A percentile compares a stretch with the other conserved stretches of the same genome.
These are phyloP conservation scores for Chaetomium fimeti DNA, from an alignment of 495 filamentous ascomycete species.

Conservation along the genomic window DNA sequence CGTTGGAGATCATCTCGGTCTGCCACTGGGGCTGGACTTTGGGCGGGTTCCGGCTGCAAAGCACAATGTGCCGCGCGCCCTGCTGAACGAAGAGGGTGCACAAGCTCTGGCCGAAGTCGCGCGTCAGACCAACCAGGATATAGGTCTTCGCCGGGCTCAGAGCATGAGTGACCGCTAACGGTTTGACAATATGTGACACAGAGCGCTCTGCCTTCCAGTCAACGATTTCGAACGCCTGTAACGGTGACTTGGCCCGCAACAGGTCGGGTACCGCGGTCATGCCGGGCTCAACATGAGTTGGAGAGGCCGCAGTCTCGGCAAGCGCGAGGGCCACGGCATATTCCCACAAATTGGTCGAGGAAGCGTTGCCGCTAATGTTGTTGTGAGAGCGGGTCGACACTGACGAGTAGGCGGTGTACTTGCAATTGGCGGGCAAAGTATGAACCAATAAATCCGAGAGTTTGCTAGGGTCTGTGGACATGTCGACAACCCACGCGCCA, in stretches of 20 bases:
- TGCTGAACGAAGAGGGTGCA: conserved; percentile 56
- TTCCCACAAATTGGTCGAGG: conserved; percentile 25
- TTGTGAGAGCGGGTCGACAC: conserved; percentile 9
- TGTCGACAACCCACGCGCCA: conserved; percentile 35
- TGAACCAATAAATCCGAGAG: conserved; percentile 32
- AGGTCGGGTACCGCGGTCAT: conserved; percentile 31
- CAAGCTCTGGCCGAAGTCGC: conserved; percentile 58
- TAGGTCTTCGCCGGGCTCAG: conserved; percentile 53
- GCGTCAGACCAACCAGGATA: conserved; percentile 56
- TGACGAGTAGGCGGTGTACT: conserved; percentile 23
- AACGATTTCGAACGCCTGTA: conserved; percentile 33
- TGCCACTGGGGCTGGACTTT: conserved; percentile 42
- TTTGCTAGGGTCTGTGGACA: conserved; percentile 26
- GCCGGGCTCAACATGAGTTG: not conserved
- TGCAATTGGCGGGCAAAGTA: conserved; percentile 27
- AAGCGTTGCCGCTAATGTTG: not conserved
- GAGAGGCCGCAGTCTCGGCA: conserved; percentile 11
- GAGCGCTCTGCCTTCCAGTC: conserved; percentile 43
- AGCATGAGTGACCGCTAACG: conserved; percentile 20
- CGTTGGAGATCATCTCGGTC: conserved; percentile 35
- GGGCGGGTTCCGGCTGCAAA: conserved; percentile 57
- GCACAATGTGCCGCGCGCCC: conserved; percentile 54
- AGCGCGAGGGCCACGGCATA: conserved; percentile 28
- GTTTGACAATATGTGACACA: conserved; percentile 24
- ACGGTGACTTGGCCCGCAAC: conserved; percentile 6